Percentiles rank a stretch among this genome's conserved stretches.
These are phyloP conservation scores for Lathyrus aphaca DNA, from an alignment of 306 rosid species.

Conservation along the genomic window DNA sequence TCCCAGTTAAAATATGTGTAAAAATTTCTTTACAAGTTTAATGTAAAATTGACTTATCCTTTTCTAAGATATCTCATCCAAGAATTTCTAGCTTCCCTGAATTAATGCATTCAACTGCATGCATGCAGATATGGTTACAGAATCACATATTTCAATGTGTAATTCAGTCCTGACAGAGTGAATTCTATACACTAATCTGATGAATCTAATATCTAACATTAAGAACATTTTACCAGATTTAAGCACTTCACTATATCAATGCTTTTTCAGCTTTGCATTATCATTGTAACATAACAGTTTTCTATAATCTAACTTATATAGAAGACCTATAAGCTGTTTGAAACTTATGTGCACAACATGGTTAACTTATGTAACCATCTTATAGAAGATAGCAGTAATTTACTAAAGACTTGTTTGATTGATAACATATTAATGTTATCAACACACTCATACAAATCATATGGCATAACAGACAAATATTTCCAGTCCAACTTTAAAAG, in stretches of 20 bases:
- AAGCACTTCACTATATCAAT: not conserved
- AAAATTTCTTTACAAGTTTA: conserved; percentile 18
- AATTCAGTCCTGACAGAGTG: conserved; percentile 17
- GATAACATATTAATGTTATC: not conserved
- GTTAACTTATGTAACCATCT: conserved; percentile 23
- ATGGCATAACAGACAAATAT: not conserved
- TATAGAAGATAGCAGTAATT: conserved; percentile 17
- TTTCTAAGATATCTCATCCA: conserved; percentile 31
- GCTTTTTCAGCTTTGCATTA: not conserved
- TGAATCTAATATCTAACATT: conserved; percentile 18
- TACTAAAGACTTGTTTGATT: not conserved
- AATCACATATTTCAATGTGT: conserved; percentile 24
- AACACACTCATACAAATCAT: conserved; percentile 12
- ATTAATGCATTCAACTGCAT: conserved; percentile 19
- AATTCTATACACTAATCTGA: conserved; percentile 31
- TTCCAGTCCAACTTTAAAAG: conserved; percentile 7
- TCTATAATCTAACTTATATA: conserved; percentile 13
- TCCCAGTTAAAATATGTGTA: not conserved
- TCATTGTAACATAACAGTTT: conserved; percentile 14
- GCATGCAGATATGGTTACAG: conserved; percentile 28
- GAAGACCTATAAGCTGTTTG: conserved; percentile 23
- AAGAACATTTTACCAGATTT: conserved; percentile 20
- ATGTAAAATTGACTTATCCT: conserved; percentile 22
- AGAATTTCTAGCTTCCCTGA: conserved; percentile 16
- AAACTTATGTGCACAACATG: conserved; percentile 16